Conservation (phyloP, 2,329 filamentous ascomycete species). For the Alternaria ventricosa region DNA sequence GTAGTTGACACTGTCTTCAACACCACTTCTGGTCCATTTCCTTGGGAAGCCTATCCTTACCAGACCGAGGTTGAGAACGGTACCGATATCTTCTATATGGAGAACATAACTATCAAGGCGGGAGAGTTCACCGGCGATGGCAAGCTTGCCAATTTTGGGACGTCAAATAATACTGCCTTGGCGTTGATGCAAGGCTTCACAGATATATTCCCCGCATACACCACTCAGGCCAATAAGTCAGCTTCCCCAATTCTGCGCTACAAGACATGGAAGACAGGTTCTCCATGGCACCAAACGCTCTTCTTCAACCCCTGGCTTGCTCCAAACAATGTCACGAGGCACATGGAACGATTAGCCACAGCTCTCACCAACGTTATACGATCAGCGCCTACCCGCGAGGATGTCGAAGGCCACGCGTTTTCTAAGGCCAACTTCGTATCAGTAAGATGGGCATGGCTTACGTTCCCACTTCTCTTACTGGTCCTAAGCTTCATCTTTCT, state of each 20-base stretch:
- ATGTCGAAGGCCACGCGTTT: conserved; percentile 15
- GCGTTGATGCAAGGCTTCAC: no score
- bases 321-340: conserved; percentile 27
- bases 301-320: conserved; percentile 18
- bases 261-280: no score
- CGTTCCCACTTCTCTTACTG: conserved; percentile 28
- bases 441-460: conserved; percentile 35
- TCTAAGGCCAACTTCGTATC: conserved; percentile 15
- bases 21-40: neutral
- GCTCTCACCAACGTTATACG: conserved; percentile 29
- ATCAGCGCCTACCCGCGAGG: conserved; percentile 6
- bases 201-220: no score
- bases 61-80: no score
- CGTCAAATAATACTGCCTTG: no score
- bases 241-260: no score
- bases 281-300: no score
- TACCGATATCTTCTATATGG: no score
- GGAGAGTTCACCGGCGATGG: no score
- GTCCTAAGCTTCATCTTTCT: conserved; percentile 35
- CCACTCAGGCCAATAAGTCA: no score
- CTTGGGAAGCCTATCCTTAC: neutral
- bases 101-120: no score
- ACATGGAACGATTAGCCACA: conserved; percentile 25
- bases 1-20: neutral
- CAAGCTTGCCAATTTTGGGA: no score